These are phyloP conservation scores for Fusarium bactridioides DNA, from an alignment of 2,329 filamentous ascomycete species.

Conservation along the genomic window DNA sequence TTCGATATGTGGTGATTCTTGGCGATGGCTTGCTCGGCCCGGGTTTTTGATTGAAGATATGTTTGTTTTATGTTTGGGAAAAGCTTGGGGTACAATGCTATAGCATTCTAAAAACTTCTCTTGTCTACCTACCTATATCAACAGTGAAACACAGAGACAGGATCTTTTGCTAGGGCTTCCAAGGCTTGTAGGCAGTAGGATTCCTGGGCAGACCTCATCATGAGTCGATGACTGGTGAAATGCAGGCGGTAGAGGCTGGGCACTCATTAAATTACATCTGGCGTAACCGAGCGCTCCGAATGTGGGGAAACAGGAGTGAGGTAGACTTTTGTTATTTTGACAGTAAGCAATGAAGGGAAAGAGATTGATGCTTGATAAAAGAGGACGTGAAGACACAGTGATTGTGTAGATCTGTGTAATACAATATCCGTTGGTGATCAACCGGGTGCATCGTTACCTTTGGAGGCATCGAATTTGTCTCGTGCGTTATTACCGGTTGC, in stretches of 20 bases:
- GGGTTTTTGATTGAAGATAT: background rate
- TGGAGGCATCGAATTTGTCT: constrained; percentile 6
- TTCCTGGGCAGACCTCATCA: constrained; percentile 14
- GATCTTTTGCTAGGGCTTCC: background rate
- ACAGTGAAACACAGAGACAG: background rate
- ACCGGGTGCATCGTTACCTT: constrained; percentile 12
- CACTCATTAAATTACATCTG: background rate
- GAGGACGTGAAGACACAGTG: background rate
- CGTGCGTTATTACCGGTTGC: constrained; percentile 25
- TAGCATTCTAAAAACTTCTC: background rate
- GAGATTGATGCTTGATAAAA: background rate
- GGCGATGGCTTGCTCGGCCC: background rate
- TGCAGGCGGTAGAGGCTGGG: background rate
- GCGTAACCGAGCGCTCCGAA: background rate
- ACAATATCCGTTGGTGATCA: background rate
- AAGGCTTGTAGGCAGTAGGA: background rate
- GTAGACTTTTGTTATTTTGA: background rate
- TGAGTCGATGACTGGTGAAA: background rate
- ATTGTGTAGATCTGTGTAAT: background rate
- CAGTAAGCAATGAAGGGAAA: background rate
- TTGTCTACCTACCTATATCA: background rate
- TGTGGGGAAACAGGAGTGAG: background rate
- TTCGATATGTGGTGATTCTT: background rate
- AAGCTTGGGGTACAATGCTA: background rate
- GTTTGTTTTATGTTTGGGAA: background rate